Evolutionary conservation across 768 basidiomycete species (phyloP), one percentile per base, ranked within the genome.

Genomic region (Leccinum subgranulosum): DNA sequence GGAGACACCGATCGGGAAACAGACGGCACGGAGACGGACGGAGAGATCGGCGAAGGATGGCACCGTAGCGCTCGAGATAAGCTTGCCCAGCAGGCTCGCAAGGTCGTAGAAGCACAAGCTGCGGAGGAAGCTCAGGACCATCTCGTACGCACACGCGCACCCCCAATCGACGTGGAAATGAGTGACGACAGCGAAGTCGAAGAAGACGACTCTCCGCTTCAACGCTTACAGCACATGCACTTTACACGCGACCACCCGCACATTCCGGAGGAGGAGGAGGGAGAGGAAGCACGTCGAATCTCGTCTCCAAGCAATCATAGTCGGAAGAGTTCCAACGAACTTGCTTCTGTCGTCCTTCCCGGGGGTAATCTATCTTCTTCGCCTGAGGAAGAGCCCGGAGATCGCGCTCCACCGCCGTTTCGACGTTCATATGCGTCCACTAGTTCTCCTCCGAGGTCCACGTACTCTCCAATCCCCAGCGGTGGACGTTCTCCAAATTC

Each of bases 101-200:
- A 77, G 63, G 86, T 81, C 10, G 79, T 86, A 31, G 82, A 83
- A 68, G 72, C 69, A 19, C 60, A 70, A 21, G 61, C 68, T 45
- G 65, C 66, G 29, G 55, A 59, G 50, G 82, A 85, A 63, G 80
- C 79, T 6, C 76, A 80, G 62, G 79, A 79, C 56, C 78, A 79
- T 58, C 77, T 73, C 14, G 70, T 77, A 55, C 74, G 69, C 39
- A 68, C 75, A 17, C 62, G 70, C 23, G 79, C 74, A 14, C 88
- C 87, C 7, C 89, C 90, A 3, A 89, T 90, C 46, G 80, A 85
- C 27, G 84, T 87, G 27, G 88, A 91, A 66, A 54, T 90, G 64
- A 90, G 88, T 62, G 90, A 91, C 68, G 88, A 90, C 69, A 90
- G 89, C 61, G 90, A 89, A n/a, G 79, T 65, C 41, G 82, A 79